These are phyloP conservation scores for Aspergillus hiratsukae DNA, from an alignment of 2,329 filamentous ascomycete species.

Conservation along the genomic window DNA sequence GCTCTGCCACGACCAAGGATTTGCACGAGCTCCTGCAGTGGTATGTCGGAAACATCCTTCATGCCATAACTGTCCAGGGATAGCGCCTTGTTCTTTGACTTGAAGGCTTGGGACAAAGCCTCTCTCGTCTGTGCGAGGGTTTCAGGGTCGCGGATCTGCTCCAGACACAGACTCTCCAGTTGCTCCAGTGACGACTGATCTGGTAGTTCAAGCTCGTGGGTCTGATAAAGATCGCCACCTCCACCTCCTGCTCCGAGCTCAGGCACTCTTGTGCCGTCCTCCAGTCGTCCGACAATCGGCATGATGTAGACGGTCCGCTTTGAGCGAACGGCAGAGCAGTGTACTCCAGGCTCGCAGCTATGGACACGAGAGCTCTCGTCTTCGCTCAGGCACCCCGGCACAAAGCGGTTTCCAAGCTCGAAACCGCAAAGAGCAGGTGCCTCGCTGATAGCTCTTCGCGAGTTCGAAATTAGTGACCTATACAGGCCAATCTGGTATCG, in stretches of 20 bases:
- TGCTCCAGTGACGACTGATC: slow-evolving; percentile 47
- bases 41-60: slow-evolving; percentile 33
- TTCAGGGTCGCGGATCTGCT: slow-evolving; percentile 30
- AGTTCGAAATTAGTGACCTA: slow-evolving; percentile 51
- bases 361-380: slow-evolving; percentile 65
- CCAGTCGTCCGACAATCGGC: slow-evolving; percentile 64
- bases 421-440: slow-evolving; percentile 68
- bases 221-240: slow-evolving; percentile 66
- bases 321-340: slow-evolving; percentile 42
- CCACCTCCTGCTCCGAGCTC: slow-evolving; percentile 79
- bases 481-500: slow-evolving; percentile 74
- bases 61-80: slow-evolving; percentile 36
- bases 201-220: slow-evolving; percentile 60
- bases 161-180: slow-evolving; percentile 50
- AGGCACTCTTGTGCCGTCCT: slow-evolving; percentile 57
- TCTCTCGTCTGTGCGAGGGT: slow-evolving; percentile 25
- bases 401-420: slow-evolving; percentile 65
- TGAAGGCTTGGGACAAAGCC: slow-evolving; percentile 28
- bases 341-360: slow-evolving; percentile 70
- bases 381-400: slow-evolving; percentile 67
- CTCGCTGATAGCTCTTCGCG: slow-evolving; percentile 49
- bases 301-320: slow-evolving; percentile 65
- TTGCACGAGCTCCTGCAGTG: slow-evolving; percentile 32
- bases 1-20: slow-evolving; percentile 25
- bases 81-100: slow-evolving; percentile 30